phyloP scores from a whole-genome alignment of 1,284 basidiomycete species.

The Bjerkandera adusta region DNA sequence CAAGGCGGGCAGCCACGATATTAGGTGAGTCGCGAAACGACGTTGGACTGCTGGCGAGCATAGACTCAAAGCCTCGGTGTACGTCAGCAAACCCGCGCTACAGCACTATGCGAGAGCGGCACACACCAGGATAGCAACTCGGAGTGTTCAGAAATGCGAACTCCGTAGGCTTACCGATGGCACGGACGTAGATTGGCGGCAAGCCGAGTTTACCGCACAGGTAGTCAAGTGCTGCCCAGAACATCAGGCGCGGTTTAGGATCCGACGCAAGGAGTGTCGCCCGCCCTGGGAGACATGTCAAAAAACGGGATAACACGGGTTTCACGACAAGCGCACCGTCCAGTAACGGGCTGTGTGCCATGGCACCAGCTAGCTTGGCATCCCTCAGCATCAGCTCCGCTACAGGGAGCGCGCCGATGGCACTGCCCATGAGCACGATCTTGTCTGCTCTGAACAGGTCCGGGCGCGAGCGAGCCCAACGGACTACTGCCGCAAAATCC shows the following conservation, averaged over 20 bases:
- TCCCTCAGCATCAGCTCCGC: conserved; percentile 19
- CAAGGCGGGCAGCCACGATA: conserved; percentile 15
- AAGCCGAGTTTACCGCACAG: conserved; percentile 19
- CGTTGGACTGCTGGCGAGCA: conserved; percentile 13
- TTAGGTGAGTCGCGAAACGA: conserved; percentile 17
- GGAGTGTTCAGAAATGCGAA: conserved; percentile 19
- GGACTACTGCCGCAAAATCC: conserved; percentile 23
- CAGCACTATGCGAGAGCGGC: neutral
- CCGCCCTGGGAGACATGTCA: conserved; percentile 14
- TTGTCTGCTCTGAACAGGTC: conserved; percentile 22
- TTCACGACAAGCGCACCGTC: conserved; percentile 12
- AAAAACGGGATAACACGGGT: neutral
- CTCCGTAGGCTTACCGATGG: conserved; percentile 21
- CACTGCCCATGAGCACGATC: conserved; percentile 26
- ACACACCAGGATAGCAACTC: conserved; percentile 4
- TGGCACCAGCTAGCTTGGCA: conserved; percentile 21
- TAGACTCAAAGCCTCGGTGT: neutral
- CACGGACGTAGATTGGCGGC: conserved; percentile 18
- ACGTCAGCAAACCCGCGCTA: neutral
- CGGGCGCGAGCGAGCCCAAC: conserved; percentile 21
- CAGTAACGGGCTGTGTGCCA: conserved; percentile 19
- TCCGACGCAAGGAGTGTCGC: conserved; percentile 13
- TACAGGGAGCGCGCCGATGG: conserved; percentile 21
- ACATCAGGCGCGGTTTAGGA: conserved; percentile 22
- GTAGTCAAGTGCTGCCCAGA: conserved; percentile 21